Conservation (phyloP, 2,329 filamentous ascomycete genomes). For the Apiospora arundinis region DNA sequence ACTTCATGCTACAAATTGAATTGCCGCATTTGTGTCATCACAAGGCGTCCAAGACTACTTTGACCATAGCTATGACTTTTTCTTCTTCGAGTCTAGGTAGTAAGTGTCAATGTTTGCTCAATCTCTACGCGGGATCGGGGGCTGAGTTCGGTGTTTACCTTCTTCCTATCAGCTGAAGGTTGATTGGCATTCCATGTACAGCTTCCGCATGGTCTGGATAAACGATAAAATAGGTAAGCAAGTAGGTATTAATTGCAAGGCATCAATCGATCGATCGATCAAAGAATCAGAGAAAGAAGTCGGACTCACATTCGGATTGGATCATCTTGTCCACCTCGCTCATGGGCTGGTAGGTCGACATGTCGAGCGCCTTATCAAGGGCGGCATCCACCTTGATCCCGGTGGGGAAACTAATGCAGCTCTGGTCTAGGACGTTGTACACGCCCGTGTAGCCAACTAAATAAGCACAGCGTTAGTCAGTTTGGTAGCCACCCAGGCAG, state of each 20-base stretch:
- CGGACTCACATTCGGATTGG: constrained; percentile 50
- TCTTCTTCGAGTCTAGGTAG: constrained; percentile 40
- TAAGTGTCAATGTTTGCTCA: neutral
- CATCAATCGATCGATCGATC: neutral
- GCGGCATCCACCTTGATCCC: constrained; percentile 48
- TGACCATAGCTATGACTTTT: constrained; percentile 41
- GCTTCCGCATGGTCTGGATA: constrained; percentile 44
- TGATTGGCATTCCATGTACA: constrained; percentile 51
- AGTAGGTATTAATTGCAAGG: neutral
- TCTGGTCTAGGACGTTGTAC: constrained; percentile 56
- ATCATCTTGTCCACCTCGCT: constrained; percentile 46
- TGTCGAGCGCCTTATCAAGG: constrained; percentile 41
- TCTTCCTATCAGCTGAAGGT: constrained; percentile 50
- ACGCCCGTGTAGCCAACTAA: constrained; percentile 58
- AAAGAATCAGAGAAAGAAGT: neutral
- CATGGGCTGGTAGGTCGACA: constrained; percentile 41
- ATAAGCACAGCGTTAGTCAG: too few relatives aligned
- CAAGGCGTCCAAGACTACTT: constrained; percentile 34
- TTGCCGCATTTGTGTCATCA: constrained; percentile 22
- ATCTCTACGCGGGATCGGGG: neutral
- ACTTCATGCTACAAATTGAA: neutral
- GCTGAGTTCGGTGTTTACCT: constrained; percentile 27
- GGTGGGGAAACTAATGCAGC: constrained; percentile 54
- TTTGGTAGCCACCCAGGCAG: neutral
- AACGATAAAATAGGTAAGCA: constrained; percentile 9